phyloP scores from a whole-genome alignment of 2,329 filamentous ascomycete species.

The Colletotrichum limetticola region DNA sequence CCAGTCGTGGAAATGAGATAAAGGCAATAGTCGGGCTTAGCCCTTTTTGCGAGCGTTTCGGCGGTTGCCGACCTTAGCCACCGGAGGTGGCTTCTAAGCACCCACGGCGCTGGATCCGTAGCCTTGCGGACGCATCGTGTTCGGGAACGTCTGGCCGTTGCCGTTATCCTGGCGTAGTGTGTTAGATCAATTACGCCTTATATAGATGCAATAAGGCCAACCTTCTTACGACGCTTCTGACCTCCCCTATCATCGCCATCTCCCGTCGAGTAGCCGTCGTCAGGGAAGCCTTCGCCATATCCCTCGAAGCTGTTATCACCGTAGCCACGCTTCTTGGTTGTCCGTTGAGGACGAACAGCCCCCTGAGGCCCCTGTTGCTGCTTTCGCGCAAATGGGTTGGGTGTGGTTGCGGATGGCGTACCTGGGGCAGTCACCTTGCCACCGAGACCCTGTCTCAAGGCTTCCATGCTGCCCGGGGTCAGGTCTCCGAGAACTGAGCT shows the following conservation, averaged over 20 bases:
- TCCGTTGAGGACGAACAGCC: conserved; percentile 67
- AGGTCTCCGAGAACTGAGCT: conserved; percentile 68
- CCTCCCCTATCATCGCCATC: conserved; percentile 71
- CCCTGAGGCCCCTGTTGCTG: conserved; percentile 29
- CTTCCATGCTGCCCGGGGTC: conserved; percentile 52
- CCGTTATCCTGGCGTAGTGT: conserved; percentile 55
- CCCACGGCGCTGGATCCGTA: conserved; percentile 70
- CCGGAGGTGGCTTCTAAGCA: conserved; percentile 49
- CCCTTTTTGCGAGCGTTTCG: not conserved
- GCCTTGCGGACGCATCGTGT: conserved; percentile 59
- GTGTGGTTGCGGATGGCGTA: conserved; percentile 57
- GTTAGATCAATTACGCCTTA: conserved; percentile 50
- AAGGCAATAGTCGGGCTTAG: not conserved
- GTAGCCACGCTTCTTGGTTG: conserved; percentile 79
- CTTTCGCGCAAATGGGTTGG: conserved; percentile 34
- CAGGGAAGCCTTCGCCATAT: conserved; percentile 77
- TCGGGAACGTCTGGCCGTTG: conserved; percentile 52
- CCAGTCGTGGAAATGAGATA: not conserved
- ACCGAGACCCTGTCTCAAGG: conserved; percentile 52
- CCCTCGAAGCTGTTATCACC: conserved; percentile 80
- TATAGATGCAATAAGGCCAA: conserved; percentile 44
- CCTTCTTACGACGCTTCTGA: conserved; percentile 75
- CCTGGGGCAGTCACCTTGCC: conserved; percentile 62
- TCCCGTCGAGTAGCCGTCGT: conserved; percentile 80
- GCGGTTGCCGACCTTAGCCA: not conserved